A percentile compares a stretch with the other conserved stretches of the same genome.
phyloP scores from a whole-genome alignment of 768 basidiomycete species.

The Macrocybe gigantea region DNA sequence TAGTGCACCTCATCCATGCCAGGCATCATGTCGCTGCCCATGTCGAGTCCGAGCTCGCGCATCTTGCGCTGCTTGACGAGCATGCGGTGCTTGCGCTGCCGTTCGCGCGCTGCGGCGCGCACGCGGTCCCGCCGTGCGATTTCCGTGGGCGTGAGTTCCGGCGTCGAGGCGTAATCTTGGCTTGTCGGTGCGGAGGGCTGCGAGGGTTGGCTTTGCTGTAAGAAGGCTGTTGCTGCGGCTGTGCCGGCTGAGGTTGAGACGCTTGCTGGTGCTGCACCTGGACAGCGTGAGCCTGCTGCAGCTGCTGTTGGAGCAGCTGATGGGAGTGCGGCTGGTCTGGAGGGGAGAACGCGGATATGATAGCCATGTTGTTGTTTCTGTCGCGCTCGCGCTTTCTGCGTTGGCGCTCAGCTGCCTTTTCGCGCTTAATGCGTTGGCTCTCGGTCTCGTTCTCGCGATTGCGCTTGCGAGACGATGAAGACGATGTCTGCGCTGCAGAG shows the following conservation, averaged over 20 bases:
- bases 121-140: constrained; percentile 62
- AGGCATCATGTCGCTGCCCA: constrained; percentile 67
- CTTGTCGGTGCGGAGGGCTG: not conserved
- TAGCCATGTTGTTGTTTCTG: constrained; percentile 31
- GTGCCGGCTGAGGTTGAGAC: constrained; percentile 16
- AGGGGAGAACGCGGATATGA: constrained; percentile 31
- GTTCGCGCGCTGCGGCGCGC: constrained; percentile 69
- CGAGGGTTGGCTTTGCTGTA: not conserved
- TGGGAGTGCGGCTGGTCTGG: constrained; percentile 22
- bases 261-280: constrained; percentile 27
- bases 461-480: constrained; percentile 41
- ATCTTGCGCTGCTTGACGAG: constrained; percentile 76
- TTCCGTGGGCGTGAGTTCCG: constrained; percentile 55
- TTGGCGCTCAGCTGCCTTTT: constrained; percentile 85
- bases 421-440: constrained; percentile 68
- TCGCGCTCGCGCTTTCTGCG: constrained; percentile 77
- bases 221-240: constrained; percentile 13
- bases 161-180: constrained; percentile 7
- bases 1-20: constrained; percentile 66
- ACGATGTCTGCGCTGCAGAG: constrained; percentile 5
- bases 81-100: constrained; percentile 77
- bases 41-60: constrained; percentile 77
- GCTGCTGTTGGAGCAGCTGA: constrained; percentile 10
- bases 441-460: constrained; percentile 70
- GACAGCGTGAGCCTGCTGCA: constrained; percentile 17